A percentile compares a stretch with the other conserved stretches of the same genome.
phyloP scores from a whole-genome alignment of 805 yeast species.

The Vanderwaltozyma tropicalis region DNA sequence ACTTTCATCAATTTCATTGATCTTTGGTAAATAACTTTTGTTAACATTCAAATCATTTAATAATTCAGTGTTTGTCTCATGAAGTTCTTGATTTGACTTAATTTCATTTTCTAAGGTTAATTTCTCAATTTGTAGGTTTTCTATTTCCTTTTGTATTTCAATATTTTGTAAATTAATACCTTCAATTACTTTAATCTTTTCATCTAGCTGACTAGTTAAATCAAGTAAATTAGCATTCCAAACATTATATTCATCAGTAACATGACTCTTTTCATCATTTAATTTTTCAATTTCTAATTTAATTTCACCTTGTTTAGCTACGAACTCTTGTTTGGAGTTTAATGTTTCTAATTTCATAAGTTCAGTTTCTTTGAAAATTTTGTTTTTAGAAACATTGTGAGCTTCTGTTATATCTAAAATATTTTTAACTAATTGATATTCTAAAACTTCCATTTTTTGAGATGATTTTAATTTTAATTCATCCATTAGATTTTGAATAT shows the following conservation, averaged over 20 bases:
- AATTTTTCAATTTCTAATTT: conserved; percentile 21
- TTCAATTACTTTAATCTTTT: conserved; percentile 18
- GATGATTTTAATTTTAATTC: conserved; percentile 15
- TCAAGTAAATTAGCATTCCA: conserved; percentile 15
- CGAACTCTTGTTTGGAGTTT: conserved; percentile 15
- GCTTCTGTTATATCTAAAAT: conserved; percentile 16
- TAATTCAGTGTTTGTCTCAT: conserved; percentile 9
- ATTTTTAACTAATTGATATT: conserved; percentile 13
- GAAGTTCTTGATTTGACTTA: conserved; percentile 8
- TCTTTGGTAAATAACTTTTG: conserved; percentile 17
- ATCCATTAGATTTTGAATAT: conserved; percentile 15
- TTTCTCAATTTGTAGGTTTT: conserved; percentile 10
- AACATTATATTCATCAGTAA: conserved; percentile 13
- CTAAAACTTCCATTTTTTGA: conserved; percentile 18
- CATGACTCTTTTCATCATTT: conserved; percentile 11
- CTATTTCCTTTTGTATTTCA: conserved; percentile 15
- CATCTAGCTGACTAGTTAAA: conserved; percentile 20
- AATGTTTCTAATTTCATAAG: conserved; percentile 18
- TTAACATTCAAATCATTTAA: conserved; percentile 13
- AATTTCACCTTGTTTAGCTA: conserved; percentile 15
- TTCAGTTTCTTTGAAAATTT: conserved; percentile 21
- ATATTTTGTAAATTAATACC: conserved; percentile 13
- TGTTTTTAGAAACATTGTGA: conserved; percentile 15
- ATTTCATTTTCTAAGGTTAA: conserved; percentile 12
- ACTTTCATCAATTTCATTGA: conserved; percentile 17